Evolutionary conservation across 352 stramenopile species (phyloP).

Genomic region (Phytophthora aleatoria): DNA sequence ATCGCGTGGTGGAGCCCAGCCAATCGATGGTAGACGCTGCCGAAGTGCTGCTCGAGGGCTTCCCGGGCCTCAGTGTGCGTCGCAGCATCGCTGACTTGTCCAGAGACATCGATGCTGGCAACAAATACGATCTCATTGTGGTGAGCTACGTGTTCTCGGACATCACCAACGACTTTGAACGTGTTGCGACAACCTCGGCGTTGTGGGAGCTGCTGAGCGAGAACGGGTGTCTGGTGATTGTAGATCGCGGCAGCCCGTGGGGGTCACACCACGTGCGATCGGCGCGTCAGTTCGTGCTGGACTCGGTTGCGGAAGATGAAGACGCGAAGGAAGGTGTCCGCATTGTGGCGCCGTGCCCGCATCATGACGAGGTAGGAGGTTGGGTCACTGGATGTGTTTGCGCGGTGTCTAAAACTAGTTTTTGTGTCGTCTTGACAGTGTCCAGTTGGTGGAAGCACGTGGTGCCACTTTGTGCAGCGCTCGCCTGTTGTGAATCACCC

Average conservation of each 20-base stretch:
- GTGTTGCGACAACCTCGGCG: slow-evolving; percentile 73
- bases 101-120: slow-evolving; percentile 61
- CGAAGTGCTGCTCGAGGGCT: slow-evolving; percentile 71
- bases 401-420: slow-evolving; percentile 11
- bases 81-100: slow-evolving; percentile 77
- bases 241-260: slow-evolving; percentile 83
- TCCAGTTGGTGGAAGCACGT: slow-evolving; percentile 68
- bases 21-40: slow-evolving; percentile 88
- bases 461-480: slow-evolving; percentile 89
- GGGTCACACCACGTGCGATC: slow-evolving; percentile 85
- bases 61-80: slow-evolving; percentile 75
- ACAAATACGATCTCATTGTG: slow-evolving; percentile 81
- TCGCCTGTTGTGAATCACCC: slow-evolving; percentile 74
- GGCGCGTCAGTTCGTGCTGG: slow-evolving; percentile 84
- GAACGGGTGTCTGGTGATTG: slow-evolving; percentile 70
- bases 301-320: slow-evolving; percentile 56
- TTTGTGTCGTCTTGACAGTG: slow-evolving; percentile 44
- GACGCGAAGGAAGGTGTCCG: slow-evolving; percentile 35
- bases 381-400: neutral
- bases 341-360: slow-evolving; percentile 79
- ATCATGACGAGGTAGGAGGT: slow-evolving; percentile 63
- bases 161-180: slow-evolving; percentile 85
- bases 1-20: slow-evolving; percentile 81
- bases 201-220: slow-evolving; percentile 84
- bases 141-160: slow-evolving; percentile 81